Conservation (phyloP, 2,329 filamentous ascomycete species). For the Neofusicoccum ribis region DNA sequence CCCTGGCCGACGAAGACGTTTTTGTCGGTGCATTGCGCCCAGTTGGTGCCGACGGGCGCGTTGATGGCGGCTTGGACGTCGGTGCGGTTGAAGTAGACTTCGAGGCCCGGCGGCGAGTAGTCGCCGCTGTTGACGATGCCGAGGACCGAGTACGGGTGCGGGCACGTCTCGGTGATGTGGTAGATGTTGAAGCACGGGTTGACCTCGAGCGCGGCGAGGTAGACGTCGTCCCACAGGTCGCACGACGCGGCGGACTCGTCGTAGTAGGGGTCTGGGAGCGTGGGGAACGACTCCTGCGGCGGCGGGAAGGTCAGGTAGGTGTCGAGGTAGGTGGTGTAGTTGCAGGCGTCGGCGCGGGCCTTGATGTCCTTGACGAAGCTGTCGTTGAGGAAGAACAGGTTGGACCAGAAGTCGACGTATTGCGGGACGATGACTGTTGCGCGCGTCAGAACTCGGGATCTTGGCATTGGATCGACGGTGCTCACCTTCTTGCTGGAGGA, state of each 20-base stretch:
- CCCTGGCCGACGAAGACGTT: conserved; percentile 43
- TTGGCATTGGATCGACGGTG: background rate
- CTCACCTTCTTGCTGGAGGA: conserved; percentile 38
- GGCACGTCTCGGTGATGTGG: conserved; percentile 43
- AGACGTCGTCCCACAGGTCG: conserved; percentile 43
- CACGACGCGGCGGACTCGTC: background rate
- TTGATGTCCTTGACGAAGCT: conserved; percentile 41
- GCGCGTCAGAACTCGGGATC: background rate
- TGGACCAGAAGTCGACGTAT: conserved; percentile 43
- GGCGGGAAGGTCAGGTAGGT: conserved; percentile 45
- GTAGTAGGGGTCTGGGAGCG: conserved; percentile 26
- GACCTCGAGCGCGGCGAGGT: conserved; percentile 40
- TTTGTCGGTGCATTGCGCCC: conserved; percentile 40
- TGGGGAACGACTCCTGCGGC: conserved; percentile 33
- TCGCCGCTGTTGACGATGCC: conserved; percentile 41
- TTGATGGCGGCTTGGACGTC: conserved; percentile 54
- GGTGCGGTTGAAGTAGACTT: conserved; percentile 54
- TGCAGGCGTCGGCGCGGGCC: conserved; percentile 35
- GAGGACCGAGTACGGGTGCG: conserved; percentile 37
- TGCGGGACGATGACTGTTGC: conserved; percentile 33
- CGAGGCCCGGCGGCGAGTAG: conserved; percentile 41
- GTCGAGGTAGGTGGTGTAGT: conserved; percentile 39
- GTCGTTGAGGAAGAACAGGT: conserved; percentile 45
- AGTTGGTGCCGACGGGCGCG: conserved; percentile 45
- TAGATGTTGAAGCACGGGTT: conserved; percentile 56